Percentiles rank a stretch among this genome's conserved stretches.
phyloP scores from a whole-genome alignment of 2,329 filamentous ascomycete genomes.

The Arthrinium phaeospermum region DNA sequence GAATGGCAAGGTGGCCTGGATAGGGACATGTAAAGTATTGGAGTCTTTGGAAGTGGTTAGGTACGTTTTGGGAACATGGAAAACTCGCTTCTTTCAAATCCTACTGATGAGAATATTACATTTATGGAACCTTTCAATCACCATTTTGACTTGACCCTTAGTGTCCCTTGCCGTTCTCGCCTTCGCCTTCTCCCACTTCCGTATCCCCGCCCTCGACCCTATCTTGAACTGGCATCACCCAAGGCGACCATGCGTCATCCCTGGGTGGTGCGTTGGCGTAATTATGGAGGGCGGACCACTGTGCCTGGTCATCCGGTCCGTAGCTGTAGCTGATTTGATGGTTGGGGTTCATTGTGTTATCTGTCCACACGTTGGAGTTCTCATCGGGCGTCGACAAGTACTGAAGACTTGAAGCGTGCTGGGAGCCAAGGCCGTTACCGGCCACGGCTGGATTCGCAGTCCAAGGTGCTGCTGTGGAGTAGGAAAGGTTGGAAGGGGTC shows the following conservation, averaged over 20 bases:
- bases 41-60: neutral
- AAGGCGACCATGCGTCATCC: neutral
- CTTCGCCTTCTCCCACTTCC: neutral
- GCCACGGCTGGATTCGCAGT: no score
- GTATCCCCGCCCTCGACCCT: neutral
- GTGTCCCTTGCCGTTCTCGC: neutral
- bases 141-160: neutral
- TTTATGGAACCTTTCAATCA: accelerated
- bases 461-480: neutral
- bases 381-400: neutral
- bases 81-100: neutral
- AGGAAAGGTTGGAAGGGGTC: neutral
- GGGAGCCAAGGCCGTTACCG: neutral
- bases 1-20: no score
- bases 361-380: neutral
- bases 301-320: neutral
- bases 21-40: neutral
- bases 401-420: neutral
- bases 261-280: neutral
- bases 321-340: neutral
- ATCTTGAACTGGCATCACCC: neutral
- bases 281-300: neutral
- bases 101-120: accelerated
- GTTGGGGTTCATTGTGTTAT: no score
- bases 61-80: neutral